Base-by-base conservation (phyloP, 495 filamentous ascomycete genomes). In the Cetradonia linearis region DNA sequence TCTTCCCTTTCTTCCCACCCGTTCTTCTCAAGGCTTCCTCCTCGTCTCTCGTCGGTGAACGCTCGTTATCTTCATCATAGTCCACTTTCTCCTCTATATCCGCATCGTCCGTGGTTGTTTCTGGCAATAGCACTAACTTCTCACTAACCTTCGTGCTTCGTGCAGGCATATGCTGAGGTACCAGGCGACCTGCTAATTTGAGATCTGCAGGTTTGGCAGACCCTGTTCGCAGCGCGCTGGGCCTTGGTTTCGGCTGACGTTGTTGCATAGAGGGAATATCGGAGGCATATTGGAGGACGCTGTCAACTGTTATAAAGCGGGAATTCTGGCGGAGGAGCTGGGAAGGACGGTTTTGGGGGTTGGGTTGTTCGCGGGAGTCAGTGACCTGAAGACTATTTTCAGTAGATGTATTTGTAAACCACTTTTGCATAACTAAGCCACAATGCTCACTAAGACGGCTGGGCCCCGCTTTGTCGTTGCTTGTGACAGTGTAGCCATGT, bases 261-360 rank as follows among this genome's bases (percentile, higher is more conserved):
- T 90, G 88, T 71, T 97, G 91, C 71, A 88, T 91, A 0, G 93
- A 97, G 23, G 93, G 94, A 6, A 99, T 89, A 65, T 99, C 91
- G 37, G 89, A 94, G 59, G 90, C 83, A 73, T 94, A 88, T 72
- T 94, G 90, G 4, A 99, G 84, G 61, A 97, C 85, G 67, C 90
- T 96, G 72, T 99, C 93, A 68, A 99, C 94, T 14, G 89, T 94
- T 65, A 98, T 88, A 70, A 93, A 84, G 50, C 91, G 89, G 62
- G 86, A 91, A 47, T 81, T 74, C 34, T 77, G 60, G 48, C 74
- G 70, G 56, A 74, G 44, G 71, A 75, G 50, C 70, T 71, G 44
- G 68, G 73, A 33, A 68, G 72, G 59, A 67, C 61, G 71, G 50
- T 69, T 72, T 40, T 67, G 71, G 13, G 72, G 55, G 7, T 67